Conservation (phyloP, 768 basidiomycete genomes). For the Pleurotus ostreatus region DNA sequence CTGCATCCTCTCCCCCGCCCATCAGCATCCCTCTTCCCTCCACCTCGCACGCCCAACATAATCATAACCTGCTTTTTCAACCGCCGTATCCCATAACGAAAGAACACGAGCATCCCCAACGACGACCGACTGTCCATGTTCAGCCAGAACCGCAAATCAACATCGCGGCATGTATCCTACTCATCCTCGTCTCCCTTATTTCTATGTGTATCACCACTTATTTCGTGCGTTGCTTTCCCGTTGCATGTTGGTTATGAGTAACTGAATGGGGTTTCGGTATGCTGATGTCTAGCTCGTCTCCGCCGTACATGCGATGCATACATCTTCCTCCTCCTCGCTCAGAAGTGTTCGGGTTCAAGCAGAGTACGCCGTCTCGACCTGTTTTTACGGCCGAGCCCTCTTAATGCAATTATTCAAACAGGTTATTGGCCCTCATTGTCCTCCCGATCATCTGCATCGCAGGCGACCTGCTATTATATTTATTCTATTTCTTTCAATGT, state of each 20-base stretch:
- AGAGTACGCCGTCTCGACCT: constrained; percentile 38
- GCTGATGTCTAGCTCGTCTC: constrained; percentile 41
- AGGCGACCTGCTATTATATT: constrained; percentile 60
- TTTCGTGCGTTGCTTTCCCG: constrained; percentile 41
- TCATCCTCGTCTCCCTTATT: constrained; percentile 48
- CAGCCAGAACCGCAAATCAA: constrained; percentile 44
- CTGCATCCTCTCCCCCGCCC: too few relatives aligned
- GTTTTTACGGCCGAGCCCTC: neutral
- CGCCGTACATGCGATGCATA: too few relatives aligned
- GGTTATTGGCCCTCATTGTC: constrained; percentile 75
- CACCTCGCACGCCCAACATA: too few relatives aligned
- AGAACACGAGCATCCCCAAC: too few relatives aligned
- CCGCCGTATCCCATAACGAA: too few relatives aligned
- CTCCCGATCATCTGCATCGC: constrained; percentile 73
- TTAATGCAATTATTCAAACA: constrained; percentile 18
- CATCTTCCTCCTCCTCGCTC: too few relatives aligned
- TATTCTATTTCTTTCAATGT: constrained; percentile 47
- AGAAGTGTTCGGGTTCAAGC: constrained; percentile 14
- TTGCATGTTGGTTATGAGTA: too few relatives aligned
- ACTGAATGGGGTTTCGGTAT: neutral
- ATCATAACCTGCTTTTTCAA: too few relatives aligned
- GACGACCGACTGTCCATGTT: too few relatives aligned
- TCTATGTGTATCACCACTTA: constrained; percentile 69
- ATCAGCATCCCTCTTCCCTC: too few relatives aligned
- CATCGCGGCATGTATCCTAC: constrained; percentile 54